A percentile compares a stretch with the other conserved stretches of the same genome.
phyloP scores from a whole-genome alignment of 2,329 filamentous ascomycete species.

The Parascedosporium putredinis region DNA sequence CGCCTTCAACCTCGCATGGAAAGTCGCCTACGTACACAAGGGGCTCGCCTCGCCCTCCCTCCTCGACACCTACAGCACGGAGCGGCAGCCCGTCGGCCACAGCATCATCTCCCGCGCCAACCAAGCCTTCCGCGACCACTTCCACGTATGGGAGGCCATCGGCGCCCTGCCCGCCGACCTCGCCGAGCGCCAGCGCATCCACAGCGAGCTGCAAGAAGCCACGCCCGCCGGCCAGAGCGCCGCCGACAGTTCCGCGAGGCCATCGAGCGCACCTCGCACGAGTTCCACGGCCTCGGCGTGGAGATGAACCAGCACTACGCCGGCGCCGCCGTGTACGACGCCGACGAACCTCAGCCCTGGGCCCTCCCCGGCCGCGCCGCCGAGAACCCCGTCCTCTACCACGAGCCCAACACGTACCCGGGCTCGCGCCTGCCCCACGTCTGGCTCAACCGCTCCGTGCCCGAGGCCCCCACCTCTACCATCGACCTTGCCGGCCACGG shows the following conservation, averaged over 20 bases:
- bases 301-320: conserved; percentile 50
- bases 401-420: conserved; percentile 43
- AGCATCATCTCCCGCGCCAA: conserved; percentile 45
- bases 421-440: conserved; percentile 51
- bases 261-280: conserved; percentile 31
- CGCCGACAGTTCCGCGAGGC: no score
- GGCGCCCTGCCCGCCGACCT: conserved; percentile 30
- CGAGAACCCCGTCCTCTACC: conserved; percentile 29
- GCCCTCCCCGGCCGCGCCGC: conserved; percentile 13
- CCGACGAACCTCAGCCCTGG: conserved; percentile 25
- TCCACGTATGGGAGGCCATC: conserved; percentile 31
- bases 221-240: conserved; percentile 25
- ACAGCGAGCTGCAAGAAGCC: conserved; percentile 27
- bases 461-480: conserved; percentile 38
- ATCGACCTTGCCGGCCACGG: conserved; percentile 50
- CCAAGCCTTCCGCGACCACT: conserved; percentile 42
- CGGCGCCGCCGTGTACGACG: conserved; percentile 31
- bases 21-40: conserved; percentile 33
- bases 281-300: conserved; percentile 45
- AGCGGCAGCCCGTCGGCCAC: conserved; percentile 39
- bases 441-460: conserved; percentile 44
- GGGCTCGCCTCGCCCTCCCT: conserved; percentile 22
- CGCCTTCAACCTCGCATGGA: conserved; percentile 46
- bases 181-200: conserved; percentile 28
- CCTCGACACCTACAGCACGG: conserved; percentile 31